phyloP scores from a whole-genome alignment of 345 rosid genomes.

The Reutealis trisperma region DNA sequence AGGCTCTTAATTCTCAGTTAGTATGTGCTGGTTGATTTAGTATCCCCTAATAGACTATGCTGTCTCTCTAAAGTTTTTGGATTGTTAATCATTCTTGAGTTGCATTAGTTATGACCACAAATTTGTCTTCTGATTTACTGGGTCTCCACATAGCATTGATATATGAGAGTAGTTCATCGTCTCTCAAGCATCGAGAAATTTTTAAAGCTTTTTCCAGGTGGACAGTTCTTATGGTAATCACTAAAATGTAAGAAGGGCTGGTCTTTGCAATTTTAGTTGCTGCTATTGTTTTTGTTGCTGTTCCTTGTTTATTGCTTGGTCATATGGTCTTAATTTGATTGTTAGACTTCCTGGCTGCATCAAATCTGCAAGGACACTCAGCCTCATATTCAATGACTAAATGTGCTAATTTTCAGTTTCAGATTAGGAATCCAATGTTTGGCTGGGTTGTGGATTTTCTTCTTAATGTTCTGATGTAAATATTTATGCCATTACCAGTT shows the following conservation, averaged over 20 bases:
- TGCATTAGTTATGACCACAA: slow-evolving; percentile 1
- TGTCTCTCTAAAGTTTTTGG: background rate
- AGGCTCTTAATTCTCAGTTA: background rate
- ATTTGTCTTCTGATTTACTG: background rate
- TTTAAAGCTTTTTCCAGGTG: background rate
- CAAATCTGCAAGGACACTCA: background rate
- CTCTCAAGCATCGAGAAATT: background rate
- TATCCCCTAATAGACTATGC: slow-evolving; percentile 4
- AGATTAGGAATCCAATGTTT: slow-evolving; percentile 14
- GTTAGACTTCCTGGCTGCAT: background rate
- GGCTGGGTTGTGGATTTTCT: background rate
- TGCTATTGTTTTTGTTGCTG: background rate
- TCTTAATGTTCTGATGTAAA: slow-evolving; percentile 25
- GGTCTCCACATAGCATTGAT: background rate
- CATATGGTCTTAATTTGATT: background rate
- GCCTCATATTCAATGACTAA: background rate
- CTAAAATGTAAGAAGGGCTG: background rate
- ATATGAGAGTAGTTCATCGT: background rate
- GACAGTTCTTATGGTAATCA: background rate
- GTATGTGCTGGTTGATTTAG: background rate
- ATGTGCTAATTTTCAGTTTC: slow-evolving; percentile 1
- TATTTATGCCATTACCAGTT: slow-evolving; percentile 42
- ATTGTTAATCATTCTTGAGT: background rate
- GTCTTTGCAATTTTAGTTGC: background rate
- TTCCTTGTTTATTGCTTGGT: background rate